phyloP scores from a whole-genome alignment of 352 stramenopile species.

The Phytopythium aichiense region DNA sequence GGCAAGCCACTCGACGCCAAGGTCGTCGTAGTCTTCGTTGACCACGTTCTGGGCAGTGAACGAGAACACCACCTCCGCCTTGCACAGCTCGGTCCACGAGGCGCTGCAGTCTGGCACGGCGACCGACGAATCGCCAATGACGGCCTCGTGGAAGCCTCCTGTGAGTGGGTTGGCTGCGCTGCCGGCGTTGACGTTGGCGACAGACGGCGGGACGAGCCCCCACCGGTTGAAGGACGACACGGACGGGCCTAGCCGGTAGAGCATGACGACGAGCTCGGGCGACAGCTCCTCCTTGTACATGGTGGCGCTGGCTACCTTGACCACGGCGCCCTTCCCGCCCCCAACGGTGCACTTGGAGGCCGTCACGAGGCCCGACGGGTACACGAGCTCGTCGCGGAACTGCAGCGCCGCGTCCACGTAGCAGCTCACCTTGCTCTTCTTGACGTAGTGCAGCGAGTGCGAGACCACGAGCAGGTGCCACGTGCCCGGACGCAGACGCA shows the following conservation, averaged over 20 bases:
- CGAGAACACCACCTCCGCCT: conserved; percentile 69
- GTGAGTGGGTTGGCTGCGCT: conserved; percentile 30
- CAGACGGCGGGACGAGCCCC: conserved; percentile 15
- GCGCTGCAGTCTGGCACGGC: conserved; percentile 33
- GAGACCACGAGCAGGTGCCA: conserved; percentile 78
- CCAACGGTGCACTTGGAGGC: conserved; percentile 74
- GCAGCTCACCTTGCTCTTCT: conserved; percentile 81
- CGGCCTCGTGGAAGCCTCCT: conserved; percentile 46
- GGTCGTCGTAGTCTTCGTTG: conserved; percentile 52
- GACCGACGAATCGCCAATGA: conserved; percentile 36
- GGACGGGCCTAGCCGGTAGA: conserved; percentile 59
- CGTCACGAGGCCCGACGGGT: conserved; percentile 66
- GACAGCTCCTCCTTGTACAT: conserved; percentile 83
- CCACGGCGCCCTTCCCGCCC: conserved; percentile 27
- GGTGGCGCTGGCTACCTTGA: conserved; percentile 59
- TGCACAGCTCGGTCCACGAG: conserved; percentile 35
- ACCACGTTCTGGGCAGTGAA: conserved; percentile 60
- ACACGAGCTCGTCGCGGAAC: conserved; percentile 73
- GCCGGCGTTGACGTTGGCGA: conserved; percentile 8
- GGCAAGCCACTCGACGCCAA: conserved; percentile 66
- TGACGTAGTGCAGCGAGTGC: conserved; percentile 82
- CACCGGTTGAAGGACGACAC: conserved; percentile 59
- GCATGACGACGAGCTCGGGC: conserved; percentile 40
- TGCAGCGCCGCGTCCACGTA: conserved; percentile 56
- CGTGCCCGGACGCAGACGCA: conserved; percentile 25